Conservation (phyloP, 371 early-diverging fungal species). For the Dichotomocladium elegans region DNA sequence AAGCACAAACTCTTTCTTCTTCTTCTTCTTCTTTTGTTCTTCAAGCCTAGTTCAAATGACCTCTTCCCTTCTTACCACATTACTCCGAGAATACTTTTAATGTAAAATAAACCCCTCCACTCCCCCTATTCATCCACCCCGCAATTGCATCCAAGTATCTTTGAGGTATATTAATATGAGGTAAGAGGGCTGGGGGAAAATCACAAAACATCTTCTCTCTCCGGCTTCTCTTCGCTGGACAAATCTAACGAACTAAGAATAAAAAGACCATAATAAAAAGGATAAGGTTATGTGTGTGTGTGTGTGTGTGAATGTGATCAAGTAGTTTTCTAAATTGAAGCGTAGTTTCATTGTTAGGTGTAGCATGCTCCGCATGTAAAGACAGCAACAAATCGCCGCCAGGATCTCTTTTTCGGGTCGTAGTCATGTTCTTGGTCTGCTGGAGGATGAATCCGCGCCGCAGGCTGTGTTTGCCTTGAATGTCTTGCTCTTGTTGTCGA, state of each 20-base stretch:
- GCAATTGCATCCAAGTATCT: no score
- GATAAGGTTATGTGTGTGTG: no score
- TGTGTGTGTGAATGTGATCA: no score
- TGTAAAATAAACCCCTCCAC: no score
- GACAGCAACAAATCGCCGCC: neutral
- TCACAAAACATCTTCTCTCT: no score
- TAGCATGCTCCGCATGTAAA: neutral
- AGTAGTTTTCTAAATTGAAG: neutral
- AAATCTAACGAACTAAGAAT: no score
- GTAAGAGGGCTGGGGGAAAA: no score
- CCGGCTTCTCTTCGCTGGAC: no score
- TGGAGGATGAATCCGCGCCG: neutral
- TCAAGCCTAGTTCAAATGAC: neutral
- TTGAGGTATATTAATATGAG: no score
- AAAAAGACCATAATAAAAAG: no score
- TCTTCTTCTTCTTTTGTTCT: neutral
- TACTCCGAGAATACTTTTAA: no score
- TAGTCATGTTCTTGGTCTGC: neutral
- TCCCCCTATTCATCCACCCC: no score
- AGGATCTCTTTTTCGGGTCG: neutral
- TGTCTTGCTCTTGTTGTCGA: slow-evolving; percentile 9
- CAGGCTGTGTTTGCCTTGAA: slow-evolving; percentile 5
- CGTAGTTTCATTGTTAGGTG: neutral
- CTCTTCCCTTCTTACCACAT: neutral
- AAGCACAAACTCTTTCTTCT: neutral